Percentiles rank a stretch among this genome's conserved stretches.
These are phyloP conservation scores for Tuber borchii DNA, from an alignment of 495 filamentous ascomycete genomes.

Conservation along the genomic window DNA sequence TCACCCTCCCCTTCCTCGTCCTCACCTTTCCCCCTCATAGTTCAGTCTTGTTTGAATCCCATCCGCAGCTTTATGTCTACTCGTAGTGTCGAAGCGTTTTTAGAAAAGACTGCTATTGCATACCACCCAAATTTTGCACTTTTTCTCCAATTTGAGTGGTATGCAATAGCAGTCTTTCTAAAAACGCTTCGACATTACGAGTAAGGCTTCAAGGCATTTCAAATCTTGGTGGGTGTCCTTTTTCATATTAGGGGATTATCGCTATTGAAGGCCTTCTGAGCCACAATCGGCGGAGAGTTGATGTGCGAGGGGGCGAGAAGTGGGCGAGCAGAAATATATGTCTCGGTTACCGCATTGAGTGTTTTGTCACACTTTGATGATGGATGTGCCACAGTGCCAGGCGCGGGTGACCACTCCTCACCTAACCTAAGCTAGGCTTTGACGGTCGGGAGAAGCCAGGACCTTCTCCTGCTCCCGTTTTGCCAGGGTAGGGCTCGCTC, in stretches of 20 bases:
- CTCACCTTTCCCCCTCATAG: not conserved
- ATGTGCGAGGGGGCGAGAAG: not conserved
- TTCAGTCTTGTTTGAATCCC: not conserved
- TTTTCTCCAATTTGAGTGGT: no score
- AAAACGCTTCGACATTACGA: no score
- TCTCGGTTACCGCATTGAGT: not conserved
- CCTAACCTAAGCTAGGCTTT: not conserved
- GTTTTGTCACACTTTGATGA: not conserved
- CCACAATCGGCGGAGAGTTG: not conserved
- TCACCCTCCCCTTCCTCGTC: not conserved
- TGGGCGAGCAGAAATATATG: not conserved
- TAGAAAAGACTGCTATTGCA: no score
- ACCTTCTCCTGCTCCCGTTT: slow-evolving; percentile 1
- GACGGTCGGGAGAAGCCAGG: not conserved
- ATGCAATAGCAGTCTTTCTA: no score
- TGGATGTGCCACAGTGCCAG: not conserved
- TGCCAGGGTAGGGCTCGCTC: not conserved
- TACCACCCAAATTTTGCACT: no score
- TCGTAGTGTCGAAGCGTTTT: no score
- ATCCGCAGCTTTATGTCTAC: not conserved
- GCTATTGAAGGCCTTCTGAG: not conserved
- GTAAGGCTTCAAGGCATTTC: not conserved
- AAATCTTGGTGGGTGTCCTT: slow-evolving; percentile 1
- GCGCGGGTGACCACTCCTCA: slow-evolving; percentile 2
- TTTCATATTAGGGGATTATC: not conserved